Evolutionary conservation across 805 yeast genomes (phyloP).

Genomic region (Metschnikowia lunata): DNA sequence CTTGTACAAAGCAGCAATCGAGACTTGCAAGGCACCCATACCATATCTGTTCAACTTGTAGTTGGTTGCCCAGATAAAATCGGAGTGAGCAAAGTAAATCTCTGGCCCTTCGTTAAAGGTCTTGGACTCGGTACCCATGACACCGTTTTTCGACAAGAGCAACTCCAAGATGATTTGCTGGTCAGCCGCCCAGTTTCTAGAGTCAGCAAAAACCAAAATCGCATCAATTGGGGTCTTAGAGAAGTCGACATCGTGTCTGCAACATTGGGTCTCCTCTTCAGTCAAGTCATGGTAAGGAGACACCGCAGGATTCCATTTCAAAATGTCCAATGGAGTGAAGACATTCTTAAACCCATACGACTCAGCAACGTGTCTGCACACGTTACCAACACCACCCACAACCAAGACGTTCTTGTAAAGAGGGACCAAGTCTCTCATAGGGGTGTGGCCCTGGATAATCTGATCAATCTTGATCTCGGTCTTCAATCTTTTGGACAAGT

Average conservation of each 20-base stretch:
- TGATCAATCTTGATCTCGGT: conserved; percentile 66
- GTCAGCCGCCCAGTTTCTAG: conserved; percentile 91
- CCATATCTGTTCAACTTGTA: conserved; percentile 80
- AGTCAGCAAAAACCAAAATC: conserved; percentile 84
- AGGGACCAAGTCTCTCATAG: conserved; percentile 77
- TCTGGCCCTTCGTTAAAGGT: conserved; percentile 75
- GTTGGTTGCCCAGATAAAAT: conserved; percentile 90
- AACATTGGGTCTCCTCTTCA: conserved; percentile 59
- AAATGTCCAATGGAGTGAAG: conserved; percentile 74
- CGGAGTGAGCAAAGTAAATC: conserved; percentile 85
- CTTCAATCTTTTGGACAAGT: conserved; percentile 58
- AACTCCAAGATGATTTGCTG: conserved; percentile 85
- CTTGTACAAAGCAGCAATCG: conserved; percentile 77
- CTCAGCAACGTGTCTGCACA: conserved; percentile 77
- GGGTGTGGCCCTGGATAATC: conserved; percentile 91
- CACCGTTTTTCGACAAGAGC: conserved; percentile 70
- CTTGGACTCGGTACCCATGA: conserved; percentile 75
- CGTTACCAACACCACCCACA: conserved; percentile 85
- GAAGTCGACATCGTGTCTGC: conserved; percentile 55
- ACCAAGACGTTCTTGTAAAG: conserved; percentile 71
- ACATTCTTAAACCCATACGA: conserved; percentile 82
- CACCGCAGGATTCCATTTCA: conserved; percentile 84
- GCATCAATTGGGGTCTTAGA: conserved; percentile 68
- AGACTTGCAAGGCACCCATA: conserved; percentile 91
- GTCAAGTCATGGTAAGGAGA: conserved; percentile 77